These are phyloP conservation scores for Endothia cerciana DNA, from an alignment of 2,329 filamentous ascomycete species.

Conservation along the genomic window DNA sequence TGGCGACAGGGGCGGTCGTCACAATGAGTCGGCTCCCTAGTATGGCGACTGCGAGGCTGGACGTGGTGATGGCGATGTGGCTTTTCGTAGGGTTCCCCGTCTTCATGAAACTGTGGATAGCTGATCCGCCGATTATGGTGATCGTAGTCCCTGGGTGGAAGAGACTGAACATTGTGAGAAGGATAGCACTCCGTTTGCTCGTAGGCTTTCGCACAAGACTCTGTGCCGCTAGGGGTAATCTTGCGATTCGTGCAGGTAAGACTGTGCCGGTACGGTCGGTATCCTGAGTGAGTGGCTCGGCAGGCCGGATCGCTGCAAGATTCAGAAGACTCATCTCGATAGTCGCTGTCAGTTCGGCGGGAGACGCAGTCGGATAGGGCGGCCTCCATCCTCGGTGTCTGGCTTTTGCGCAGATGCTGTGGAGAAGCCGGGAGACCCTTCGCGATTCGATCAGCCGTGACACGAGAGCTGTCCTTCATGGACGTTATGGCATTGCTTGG, in stretches of 20 bases:
- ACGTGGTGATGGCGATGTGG: not conserved
- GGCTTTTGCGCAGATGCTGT: slow-evolving; percentile 7
- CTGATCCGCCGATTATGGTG: not conserved
- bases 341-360: slow-evolving; percentile 25
- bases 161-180: not conserved
- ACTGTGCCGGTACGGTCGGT: slow-evolving; percentile 32
- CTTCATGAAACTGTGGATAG: not conserved
- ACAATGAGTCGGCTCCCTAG: not conserved
- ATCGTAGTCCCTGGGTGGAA: not conserved
- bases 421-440: not conserved
- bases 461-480: slow-evolving; percentile 32
- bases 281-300: slow-evolving; percentile 31
- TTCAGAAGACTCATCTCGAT: slow-evolving; percentile 17
- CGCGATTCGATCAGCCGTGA: slow-evolving; percentile 33
- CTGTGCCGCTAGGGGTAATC: not conserved
- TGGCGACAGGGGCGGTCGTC: not conserved
- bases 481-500: slow-evolving; percentile 10
- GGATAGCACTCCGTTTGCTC: slow-evolving; percentile 20
- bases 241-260: slow-evolving; percentile 28
- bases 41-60: not conserved
- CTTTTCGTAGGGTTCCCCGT: not conserved
- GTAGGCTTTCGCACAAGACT: slow-evolving; percentile 21
- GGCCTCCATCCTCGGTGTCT: slow-evolving; percentile 1
- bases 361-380: slow-evolving; percentile 24
- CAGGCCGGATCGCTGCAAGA: slow-evolving; percentile 30